A percentile compares a stretch with the other conserved stretches of the same genome.
Evolutionary conservation across 352 stramenopile genomes (phyloP).

Genomic region (Globisporangium middletonii): DNA sequence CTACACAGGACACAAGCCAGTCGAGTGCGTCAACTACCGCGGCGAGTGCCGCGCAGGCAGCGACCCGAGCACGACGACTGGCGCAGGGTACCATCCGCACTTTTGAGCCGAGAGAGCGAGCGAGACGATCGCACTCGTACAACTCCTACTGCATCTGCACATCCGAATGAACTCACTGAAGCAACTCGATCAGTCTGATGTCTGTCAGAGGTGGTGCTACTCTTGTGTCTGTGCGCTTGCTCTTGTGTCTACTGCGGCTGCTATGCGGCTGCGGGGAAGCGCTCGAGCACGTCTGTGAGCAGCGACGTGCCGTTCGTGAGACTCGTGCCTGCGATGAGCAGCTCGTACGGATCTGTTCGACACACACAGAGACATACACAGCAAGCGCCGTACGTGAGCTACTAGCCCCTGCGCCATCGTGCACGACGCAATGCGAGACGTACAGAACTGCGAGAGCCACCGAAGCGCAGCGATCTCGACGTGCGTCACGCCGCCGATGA

Average conservation of each 20-base stretch:
- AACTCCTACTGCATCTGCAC: background rate
- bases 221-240: background rate
- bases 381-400: background rate
- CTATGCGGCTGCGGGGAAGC: conserved; percentile 26
- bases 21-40: conserved; percentile 73
- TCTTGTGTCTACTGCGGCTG: background rate
- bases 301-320: conserved; percentile 51
- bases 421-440: conserved; percentile 10
- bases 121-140: background rate
- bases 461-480: conserved; percentile 68
- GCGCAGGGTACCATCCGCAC: conserved; percentile 50
- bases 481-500: conserved; percentile 67
- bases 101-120: conserved; percentile 18
- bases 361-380: conserved; percentile 1
- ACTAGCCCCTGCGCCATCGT: background rate
- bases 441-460: conserved; percentile 67
- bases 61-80: conserved; percentile 51
- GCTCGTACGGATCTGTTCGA: conserved; percentile 47
- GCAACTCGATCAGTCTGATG: background rate
- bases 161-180: background rate
- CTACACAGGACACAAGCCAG: conserved; percentile 76
- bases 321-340: conserved; percentile 56
- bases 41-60: conserved; percentile 64
- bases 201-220: background rate
- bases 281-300: conserved; percentile 44